Conservation (phyloP, 1,284 basidiomycete genomes). For the Cutaneotrichosporon cavernicola region DNA sequence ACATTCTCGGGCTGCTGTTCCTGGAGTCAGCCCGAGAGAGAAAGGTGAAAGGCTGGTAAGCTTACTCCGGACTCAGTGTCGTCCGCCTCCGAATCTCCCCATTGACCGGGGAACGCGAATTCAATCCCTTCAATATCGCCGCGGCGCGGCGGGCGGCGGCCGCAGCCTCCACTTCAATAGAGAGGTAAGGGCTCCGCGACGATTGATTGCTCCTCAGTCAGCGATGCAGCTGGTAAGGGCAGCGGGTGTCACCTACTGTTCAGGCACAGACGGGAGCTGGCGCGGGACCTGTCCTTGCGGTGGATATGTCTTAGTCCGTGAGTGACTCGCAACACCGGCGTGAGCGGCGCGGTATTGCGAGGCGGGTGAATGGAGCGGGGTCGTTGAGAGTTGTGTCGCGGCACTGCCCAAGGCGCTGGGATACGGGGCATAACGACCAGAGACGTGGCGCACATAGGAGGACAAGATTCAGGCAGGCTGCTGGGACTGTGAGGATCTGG, state of each 20-base stretch:
- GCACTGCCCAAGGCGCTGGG: not conserved
- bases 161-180: not conserved
- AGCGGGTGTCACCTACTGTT: not conserved
- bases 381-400: not conserved
- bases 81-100: not conserved
- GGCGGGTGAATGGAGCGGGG: not conserved
- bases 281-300: too few relatives aligned
- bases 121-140: not conserved
- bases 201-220: not conserved
- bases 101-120: not conserved
- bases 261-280: not conserved
- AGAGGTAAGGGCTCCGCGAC: not conserved
- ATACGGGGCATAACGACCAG: not conserved
- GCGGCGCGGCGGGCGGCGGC: not conserved
- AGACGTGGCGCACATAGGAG: not conserved
- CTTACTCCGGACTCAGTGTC: not conserved
- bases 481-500: not conserved
- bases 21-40: not conserved
- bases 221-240: not conserved
- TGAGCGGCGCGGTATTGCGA: too few relatives aligned
- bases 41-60: not conserved
- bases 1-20: not conserved
- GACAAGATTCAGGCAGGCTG: not conserved
- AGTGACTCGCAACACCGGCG: not conserved
- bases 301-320: too few relatives aligned